A percentile compares a stretch with the other conserved stretches of the same genome.
phyloP scores from a whole-genome alignment of 306 rosid species.

The Casuarina glauca region DNA sequence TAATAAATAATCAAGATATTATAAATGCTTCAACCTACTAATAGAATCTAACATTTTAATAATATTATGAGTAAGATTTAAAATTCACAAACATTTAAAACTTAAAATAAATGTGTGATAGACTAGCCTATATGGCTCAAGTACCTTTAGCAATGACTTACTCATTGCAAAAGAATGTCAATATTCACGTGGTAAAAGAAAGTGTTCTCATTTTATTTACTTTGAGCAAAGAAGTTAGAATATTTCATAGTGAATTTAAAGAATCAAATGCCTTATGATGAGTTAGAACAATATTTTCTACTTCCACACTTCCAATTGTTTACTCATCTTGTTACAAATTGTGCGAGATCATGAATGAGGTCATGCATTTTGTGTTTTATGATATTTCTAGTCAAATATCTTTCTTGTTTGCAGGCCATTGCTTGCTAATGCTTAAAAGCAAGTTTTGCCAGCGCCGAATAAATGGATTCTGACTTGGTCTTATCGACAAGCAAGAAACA shows the following conservation, averaged over 20 bases:
- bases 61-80: background rate
- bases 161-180: no score
- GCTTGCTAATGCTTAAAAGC: no score
- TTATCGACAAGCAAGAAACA: no score
- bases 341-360: conserved; percentile 13
- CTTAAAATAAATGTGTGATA: no score
- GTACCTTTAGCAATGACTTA: no score
- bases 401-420: no score
- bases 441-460: no score
- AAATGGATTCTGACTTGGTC: no score
- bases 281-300: background rate
- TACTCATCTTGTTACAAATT: background rate
- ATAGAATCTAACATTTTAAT: background rate
- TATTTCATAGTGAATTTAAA: background rate
- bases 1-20: background rate
- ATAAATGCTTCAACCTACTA: background rate
- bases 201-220: conserved; percentile 3
- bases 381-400: background rate
- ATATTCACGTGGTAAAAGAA: background rate
- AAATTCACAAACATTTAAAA: background rate
- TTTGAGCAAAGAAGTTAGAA: background rate
- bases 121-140: background rate
- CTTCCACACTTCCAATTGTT: background rate
- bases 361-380: background rate
- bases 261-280: conserved; percentile 13